Evolutionary conservation across 2,329 filamentous ascomycete genomes (phyloP).

Genomic region (Nothopassalora personata): DNA sequence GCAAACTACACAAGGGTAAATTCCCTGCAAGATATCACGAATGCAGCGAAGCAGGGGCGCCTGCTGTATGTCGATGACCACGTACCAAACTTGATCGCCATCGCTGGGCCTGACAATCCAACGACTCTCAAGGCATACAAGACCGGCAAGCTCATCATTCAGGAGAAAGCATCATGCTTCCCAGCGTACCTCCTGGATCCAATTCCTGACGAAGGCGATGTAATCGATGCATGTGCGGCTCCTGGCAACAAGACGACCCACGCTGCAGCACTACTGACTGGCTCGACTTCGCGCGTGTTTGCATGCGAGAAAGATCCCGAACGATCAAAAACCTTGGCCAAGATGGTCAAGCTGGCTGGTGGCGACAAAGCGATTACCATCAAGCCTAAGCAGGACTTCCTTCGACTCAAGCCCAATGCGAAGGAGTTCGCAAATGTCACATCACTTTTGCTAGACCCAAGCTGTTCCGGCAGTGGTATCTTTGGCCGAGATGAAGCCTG

Average conservation of each 20-base stretch:
- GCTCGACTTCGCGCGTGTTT: conserved; percentile 48
- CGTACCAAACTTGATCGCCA: conserved; percentile 75
- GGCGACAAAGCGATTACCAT: conserved; percentile 62
- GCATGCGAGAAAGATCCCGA: conserved; percentile 73
- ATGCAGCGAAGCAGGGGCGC: conserved; percentile 36
- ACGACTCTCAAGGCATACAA: conserved; percentile 68
- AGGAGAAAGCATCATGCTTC: conserved; percentile 97
- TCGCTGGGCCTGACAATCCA: conserved; percentile 65
- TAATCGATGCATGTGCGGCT: conserved; percentile 90
- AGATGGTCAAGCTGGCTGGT: conserved; percentile 77
- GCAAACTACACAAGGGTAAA: conserved; percentile 54
- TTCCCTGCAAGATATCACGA: conserved; percentile 51
- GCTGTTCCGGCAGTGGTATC: conserved; percentile 93
- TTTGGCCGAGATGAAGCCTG: conserved; percentile 75
- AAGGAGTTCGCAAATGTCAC: conserved; percentile 64
- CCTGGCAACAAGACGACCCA: conserved; percentile 98
- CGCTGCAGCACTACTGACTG: conserved; percentile 64
- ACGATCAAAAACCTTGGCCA: conserved; percentile 69
- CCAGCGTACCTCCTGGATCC: conserved; percentile 82
- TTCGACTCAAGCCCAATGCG: conserved; percentile 63
- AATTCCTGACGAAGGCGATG: conserved; percentile 60
- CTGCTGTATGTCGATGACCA: conserved; percentile 69
- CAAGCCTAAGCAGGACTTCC: conserved; percentile 72
- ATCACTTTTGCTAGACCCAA: conserved; percentile 81
- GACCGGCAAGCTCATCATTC: conserved; percentile 74